Evolutionary conservation across 768 basidiomycete genomes (phyloP), one percentile per base, ranked within the genome.

Genomic region (Suillus discolor): DNA sequence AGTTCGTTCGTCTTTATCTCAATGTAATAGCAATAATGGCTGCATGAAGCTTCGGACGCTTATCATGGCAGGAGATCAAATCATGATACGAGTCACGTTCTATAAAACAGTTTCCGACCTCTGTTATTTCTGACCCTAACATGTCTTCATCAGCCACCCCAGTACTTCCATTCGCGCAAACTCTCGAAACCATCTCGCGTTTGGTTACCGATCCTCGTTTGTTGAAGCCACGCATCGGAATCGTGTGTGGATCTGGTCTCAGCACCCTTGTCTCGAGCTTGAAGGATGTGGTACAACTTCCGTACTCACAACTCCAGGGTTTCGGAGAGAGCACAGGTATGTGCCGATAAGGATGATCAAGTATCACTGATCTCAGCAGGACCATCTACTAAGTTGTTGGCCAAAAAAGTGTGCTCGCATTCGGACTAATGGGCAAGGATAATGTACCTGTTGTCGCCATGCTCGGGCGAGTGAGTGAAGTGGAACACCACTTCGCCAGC

Each of bases 181-280:
- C 55, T 62, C 34, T 60, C 7, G 62, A 55, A 8, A 62, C 38
- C 16, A 51, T 62, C 62, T 60, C 62, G 15, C 55, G 16, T 34
- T 64, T 73, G 66, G 65, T 75, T 51, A 62, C 72, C 61, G 55
- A 70, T 69, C 66, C 64, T 20, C 71, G 71, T 15, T 82, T 90
- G 11, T 80, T 77, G 34, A 72, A 64, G n/a, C 94, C 94, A 12
- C 81, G 80, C 41, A 85, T 94, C 20, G 94, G 90, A 23, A 93
- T 96, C 70, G 88, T 96, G 34, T 96, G 94, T 74, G 94, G 95
- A 64, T 92, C 91, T 1, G 94, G 95, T 4, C 80, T 96, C 61
- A 88, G 87, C 71, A 92, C 91, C 1, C 83, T 97, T 34, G 91
- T 85, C 0, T 81, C 84, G 13, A 84, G 79, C 42, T 77, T 94